Evolutionary conservation across 108 stramenopile genomes (phyloP).

Genomic region (Pseudonitzschia delicatissima): DNA sequence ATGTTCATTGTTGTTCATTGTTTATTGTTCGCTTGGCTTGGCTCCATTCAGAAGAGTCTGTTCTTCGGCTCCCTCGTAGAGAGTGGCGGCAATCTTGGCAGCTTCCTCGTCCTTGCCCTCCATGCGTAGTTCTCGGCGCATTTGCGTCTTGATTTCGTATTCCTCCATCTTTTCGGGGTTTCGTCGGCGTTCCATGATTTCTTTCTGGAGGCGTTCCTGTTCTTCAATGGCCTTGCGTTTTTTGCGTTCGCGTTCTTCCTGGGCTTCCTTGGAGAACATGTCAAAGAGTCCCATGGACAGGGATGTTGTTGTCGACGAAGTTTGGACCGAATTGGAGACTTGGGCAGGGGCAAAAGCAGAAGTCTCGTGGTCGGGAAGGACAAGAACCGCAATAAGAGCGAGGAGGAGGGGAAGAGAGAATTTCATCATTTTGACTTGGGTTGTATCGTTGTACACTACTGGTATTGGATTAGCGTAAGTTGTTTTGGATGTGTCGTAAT

Average conservation of each 20-base stretch:
- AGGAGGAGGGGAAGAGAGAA: neutral
- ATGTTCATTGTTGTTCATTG: too few relatives aligned
- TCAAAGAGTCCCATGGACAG: conserved; percentile 51
- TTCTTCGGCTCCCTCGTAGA: conserved; percentile 16
- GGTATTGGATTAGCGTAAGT: neutral
- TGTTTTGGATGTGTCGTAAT: neutral
- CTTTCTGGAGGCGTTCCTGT: conserved; percentile 44
- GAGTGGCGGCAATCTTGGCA: conserved; percentile 6
- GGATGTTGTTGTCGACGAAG: neutral
- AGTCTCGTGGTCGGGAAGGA: neutral
- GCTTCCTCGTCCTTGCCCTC: conserved; percentile 24
- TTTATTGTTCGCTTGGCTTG: neutral
- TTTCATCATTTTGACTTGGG: neutral
- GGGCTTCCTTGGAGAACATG: conserved; percentile 50
- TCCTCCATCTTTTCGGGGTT: conserved; percentile 44
- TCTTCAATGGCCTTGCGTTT: conserved; percentile 38
- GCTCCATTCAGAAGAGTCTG: conserved; percentile 22
- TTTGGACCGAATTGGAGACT: too few relatives aligned
- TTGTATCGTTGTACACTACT: neutral
- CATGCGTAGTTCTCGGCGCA: conserved; percentile 33
- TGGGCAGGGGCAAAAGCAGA: conserved; percentile 1
- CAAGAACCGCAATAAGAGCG: neutral
- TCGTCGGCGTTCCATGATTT: conserved; percentile 49
- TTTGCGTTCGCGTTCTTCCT: conserved; percentile 31
- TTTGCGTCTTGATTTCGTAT: conserved; percentile 30